A percentile compares a stretch with the other conserved stretches of the same genome.
These are phyloP conservation scores for Phytophthora brassicae DNA, from an alignment of 352 stramenopile species.

Conservation along the genomic window DNA sequence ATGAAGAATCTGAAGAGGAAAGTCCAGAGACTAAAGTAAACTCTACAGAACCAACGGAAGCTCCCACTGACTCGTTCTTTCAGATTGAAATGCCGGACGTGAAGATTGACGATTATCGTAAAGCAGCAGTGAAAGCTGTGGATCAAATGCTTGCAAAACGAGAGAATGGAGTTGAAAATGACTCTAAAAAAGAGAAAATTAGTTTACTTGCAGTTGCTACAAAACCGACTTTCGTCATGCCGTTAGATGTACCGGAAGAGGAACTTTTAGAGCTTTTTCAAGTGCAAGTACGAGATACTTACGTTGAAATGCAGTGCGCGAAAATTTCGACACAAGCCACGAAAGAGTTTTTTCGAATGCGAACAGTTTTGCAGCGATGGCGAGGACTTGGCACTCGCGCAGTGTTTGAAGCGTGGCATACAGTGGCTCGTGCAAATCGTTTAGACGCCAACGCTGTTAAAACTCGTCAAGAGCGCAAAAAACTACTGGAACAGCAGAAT, in stretches of 20 bases:
- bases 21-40: conserved; percentile 7
- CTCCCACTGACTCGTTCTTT: conserved; percentile 36
- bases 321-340: conserved; percentile 50
- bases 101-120: conserved; percentile 48
- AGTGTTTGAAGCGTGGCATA: conserved; percentile 65
- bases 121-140: conserved; percentile 37
- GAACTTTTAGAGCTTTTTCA: conserved; percentile 53
- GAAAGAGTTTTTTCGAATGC: conserved; percentile 64
- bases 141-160: conserved; percentile 41
- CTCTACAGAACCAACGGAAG: not conserved
- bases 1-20: conserved; percentile 18
- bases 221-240: conserved; percentile 26
- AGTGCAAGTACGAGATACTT: conserved; percentile 43
- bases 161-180: conserved; percentile 2
- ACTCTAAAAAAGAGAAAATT: not conserved
- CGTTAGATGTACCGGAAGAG: conserved; percentile 36
- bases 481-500: conserved; percentile 59
- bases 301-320: conserved; percentile 50
- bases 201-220: conserved; percentile 6
- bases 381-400: conserved; percentile 49
- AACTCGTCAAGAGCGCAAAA: conserved; percentile 35
- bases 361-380: conserved; percentile 54
- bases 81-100: conserved; percentile 53
- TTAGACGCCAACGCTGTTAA: conserved; percentile 33
- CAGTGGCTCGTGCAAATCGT: conserved; percentile 42